Evolutionary conservation across 2,329 filamentous ascomycete species (phyloP).

Genomic region (Botryotinia convoluta): DNA sequence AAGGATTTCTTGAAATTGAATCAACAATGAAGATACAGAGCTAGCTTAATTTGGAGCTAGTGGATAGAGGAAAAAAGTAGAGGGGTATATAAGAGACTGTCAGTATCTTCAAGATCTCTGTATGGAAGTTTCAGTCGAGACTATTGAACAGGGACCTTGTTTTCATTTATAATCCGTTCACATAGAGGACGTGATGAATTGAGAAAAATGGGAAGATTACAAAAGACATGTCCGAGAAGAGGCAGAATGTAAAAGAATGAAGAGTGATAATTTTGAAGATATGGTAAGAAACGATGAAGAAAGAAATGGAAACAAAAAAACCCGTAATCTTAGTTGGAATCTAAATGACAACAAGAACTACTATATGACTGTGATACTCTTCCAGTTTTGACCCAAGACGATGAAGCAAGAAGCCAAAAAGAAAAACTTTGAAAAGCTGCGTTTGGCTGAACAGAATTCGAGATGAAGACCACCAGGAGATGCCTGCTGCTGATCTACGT

Average conservation of each 20-base stretch:
- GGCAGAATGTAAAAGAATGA: not conserved
- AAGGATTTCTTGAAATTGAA: fast-evolving
- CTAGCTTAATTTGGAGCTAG: not conserved
- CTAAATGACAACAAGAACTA: fast-evolving
- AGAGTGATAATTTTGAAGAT: fast-evolving
- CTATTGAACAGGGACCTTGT: too few species aligned
- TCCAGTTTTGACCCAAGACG: fast-evolving
- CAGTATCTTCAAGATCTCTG: fast-evolving
- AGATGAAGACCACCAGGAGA: not conserved
- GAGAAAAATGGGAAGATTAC: too few species aligned
- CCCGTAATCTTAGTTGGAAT: fast-evolving
- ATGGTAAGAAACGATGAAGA: not conserved
- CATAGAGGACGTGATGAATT: not conserved
- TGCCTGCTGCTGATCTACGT: too few species aligned
- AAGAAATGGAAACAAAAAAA: not conserved
- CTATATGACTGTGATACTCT: fast-evolving
- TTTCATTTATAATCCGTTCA: not conserved
- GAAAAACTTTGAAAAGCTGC: not conserved
- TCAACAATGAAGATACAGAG: not conserved
- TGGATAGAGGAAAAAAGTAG: not conserved
- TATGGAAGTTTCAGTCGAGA: not conserved
- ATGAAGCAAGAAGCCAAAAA: fast-evolving
- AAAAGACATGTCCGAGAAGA: not conserved
- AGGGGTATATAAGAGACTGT: not conserved
- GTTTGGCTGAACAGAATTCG: not conserved